Evolutionary conservation across 495 filamentous ascomycete species (phyloP), one percentile per base, ranked within the genome.

Genomic region (Annulohypoxylon maeteangense): DNA sequence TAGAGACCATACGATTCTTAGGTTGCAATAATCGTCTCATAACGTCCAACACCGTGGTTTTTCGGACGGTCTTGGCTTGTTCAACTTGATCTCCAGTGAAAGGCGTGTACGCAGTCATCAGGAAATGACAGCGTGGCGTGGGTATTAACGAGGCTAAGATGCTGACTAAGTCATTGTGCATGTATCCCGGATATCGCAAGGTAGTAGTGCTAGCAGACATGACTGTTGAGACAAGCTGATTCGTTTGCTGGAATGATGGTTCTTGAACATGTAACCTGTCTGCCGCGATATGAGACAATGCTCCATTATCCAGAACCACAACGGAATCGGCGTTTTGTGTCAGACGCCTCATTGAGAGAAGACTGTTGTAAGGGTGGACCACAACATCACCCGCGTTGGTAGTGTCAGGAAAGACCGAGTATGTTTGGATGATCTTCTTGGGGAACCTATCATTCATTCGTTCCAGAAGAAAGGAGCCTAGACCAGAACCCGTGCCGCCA

Each of bases 1-100:
- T 97, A 38, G 94, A 96, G 36, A 99, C 95, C 95, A 99, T 99
- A 74, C 96, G 90, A 79, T 98, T 98, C 85, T 99, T 99, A 42
- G 95, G 95, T 79, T 99, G 95, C 48, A 99, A 84, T 7, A 99
- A 86, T 44, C 95, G 88, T 29, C 95, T 89, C 95, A 99, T 99
- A 50, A 99, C 95, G 80, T 99, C 95, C 16, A 98, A 83, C 0
- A 99, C 95, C 3, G 95, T 99, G 0, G 96, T 99, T 80, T 98
- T 98, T 34, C 96, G 92, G 11, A 99, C 93, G 0, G 94, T 97
- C 81, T 96, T 97, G 44, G 94, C 96, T 81, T 97, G 91, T 72
- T 98, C 94, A 47, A 98, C 92, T 73, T 93, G 95, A 78, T 97
- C 93, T 60, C 93, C 91, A 1, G 95, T 98, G 74, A 99, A 99